These are phyloP conservation scores for Coemansia sp. DNA, from an alignment of 192 early-diverging fungal species.

Conservation along the genomic window DNA sequence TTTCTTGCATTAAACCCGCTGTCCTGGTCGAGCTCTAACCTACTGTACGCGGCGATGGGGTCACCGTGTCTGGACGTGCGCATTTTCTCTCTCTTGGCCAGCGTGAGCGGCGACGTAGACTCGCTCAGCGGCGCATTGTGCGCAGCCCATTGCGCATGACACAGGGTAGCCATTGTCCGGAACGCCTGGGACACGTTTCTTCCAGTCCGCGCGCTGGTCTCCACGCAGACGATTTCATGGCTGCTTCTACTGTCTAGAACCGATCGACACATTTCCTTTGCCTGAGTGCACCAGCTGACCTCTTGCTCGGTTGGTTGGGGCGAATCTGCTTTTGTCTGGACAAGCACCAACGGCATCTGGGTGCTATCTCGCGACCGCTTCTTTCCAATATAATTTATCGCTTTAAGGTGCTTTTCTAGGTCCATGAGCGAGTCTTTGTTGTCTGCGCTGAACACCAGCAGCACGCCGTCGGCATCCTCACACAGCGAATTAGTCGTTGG, in stretches of 20 bases:
- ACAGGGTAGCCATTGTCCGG: slow-evolving; percentile 24
- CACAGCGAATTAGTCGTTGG: slow-evolving; percentile 31
- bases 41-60: slow-evolving; percentile 33
- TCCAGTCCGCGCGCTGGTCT: slow-evolving; percentile 40
- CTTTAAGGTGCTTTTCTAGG: slow-evolving; percentile 14
- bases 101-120: neutral
- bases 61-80: slow-evolving; percentile 43
- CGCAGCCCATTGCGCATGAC: slow-evolving; percentile 14
- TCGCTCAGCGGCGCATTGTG: neutral
- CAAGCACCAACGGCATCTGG: slow-evolving; percentile 19
- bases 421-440: slow-evolving; percentile 6
- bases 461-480: slow-evolving; percentile 42
- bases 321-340: slow-evolving; percentile 29
- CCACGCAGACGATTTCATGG: slow-evolving; percentile 19
- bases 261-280: slow-evolving; percentile 15
- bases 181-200: slow-evolving; percentile 28
- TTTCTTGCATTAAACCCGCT: neutral
- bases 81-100: slow-evolving; percentile 2
- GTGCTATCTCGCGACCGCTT: neutral
- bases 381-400: neutral
- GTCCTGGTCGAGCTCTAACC: neutral
- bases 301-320: neutral
- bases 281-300: slow-evolving; percentile 5
- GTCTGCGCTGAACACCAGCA: slow-evolving; percentile 29
- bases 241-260: slow-evolving; percentile 6